Conservation (phyloP, 1,284 basidiomycete species). For the Tilletia setariae region DNA sequence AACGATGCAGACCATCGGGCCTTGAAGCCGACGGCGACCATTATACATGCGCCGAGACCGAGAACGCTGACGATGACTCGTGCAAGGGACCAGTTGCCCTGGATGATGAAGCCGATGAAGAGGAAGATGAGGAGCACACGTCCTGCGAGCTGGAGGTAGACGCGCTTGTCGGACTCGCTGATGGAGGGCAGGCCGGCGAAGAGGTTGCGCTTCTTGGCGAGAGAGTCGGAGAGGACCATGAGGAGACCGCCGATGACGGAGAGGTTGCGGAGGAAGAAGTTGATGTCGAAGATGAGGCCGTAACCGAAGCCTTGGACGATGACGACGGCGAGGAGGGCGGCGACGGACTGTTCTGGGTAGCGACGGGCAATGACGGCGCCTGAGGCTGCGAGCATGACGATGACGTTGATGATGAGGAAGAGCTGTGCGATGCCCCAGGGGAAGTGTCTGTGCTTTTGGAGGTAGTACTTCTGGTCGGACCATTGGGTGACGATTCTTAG, state of each 20-base stretch:
- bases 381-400: conserved; percentile 86
- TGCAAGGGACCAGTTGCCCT: conserved; percentile 81
- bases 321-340: conserved; percentile 84
- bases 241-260: conserved; percentile 86
- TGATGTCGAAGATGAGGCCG: conserved; percentile 92
- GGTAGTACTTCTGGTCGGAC: conserved; percentile 76
- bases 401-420: conserved; percentile 86
- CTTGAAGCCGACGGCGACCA: conserved; percentile 99
- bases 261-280: conserved; percentile 97
- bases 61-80: conserved; percentile 78
- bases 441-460: conserved; percentile 76
- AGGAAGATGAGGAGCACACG: conserved; percentile 97
- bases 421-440: conserved; percentile 89
- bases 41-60: conserved; percentile 71
- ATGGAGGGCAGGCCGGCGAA: conserved; percentile 85
- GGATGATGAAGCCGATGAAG: conserved; percentile 95
- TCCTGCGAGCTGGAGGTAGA: conserved; percentile 89
- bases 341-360: conserved; percentile 82
- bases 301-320: conserved; percentile 89
- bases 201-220: conserved; percentile 70
- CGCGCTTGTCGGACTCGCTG: conserved; percentile 91
- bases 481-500: conserved; percentile 90
- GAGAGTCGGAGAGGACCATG: conserved; percentile 97
- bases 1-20: conserved; percentile 98
- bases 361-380: conserved; percentile 80